Conservation (phyloP, 495 filamentous ascomycete genomes). For the Pseudoneurospora amorphoporcata region DNA sequence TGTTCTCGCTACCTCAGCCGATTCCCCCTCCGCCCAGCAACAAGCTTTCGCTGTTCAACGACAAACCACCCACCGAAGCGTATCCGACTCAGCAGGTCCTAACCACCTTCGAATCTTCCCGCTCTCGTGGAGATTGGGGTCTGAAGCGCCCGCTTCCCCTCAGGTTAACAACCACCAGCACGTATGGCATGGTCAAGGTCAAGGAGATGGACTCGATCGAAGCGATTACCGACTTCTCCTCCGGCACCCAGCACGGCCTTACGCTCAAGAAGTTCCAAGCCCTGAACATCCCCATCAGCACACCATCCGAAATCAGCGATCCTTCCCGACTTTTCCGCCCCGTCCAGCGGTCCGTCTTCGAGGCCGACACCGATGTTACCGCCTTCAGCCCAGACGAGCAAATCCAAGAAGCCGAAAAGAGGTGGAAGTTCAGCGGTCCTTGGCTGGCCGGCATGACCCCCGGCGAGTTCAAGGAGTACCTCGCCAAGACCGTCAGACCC, state of each 20-base stretch:
- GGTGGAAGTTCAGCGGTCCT: slow-evolving; percentile 73
- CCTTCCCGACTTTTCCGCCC: slow-evolving; percentile 1
- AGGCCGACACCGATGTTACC: slow-evolving; percentile 43
- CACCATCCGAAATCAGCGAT: slow-evolving; percentile 26
- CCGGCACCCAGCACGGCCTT: slow-evolving; percentile 69
- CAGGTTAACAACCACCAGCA: slow-evolving; percentile 59
- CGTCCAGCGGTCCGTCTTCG: slow-evolving; percentile 45
- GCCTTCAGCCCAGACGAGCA: slow-evolving; percentile 21
- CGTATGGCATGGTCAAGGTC: slow-evolving; percentile 60
- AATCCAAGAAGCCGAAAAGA: slow-evolving; percentile 23
- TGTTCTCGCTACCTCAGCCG: slow-evolving; percentile 47
- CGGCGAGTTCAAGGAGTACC: slow-evolving; percentile 57
- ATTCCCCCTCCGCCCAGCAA: slow-evolving; percentile 32
- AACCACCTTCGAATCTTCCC: slow-evolving; percentile 66
- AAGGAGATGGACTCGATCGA: slow-evolving; percentile 73
- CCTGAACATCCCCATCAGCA: slow-evolving; percentile 41
- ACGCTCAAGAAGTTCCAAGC: slow-evolving; percentile 85
- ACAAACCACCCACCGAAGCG: slow-evolving; percentile 55
- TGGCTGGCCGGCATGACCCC: slow-evolving; percentile 69
- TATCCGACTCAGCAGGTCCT: slow-evolving; percentile 81
- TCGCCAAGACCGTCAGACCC: slow-evolving; percentile 50
- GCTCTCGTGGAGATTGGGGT: slow-evolving; percentile 81
- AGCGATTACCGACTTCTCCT: slow-evolving; percentile 84
- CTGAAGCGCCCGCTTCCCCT: slow-evolving; percentile 77
- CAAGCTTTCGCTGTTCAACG: slow-evolving; percentile 27